Evolutionary conservation across 2,329 filamentous ascomycete species (phyloP).

Genomic region (Clonostachys rhizophaga): DNA sequence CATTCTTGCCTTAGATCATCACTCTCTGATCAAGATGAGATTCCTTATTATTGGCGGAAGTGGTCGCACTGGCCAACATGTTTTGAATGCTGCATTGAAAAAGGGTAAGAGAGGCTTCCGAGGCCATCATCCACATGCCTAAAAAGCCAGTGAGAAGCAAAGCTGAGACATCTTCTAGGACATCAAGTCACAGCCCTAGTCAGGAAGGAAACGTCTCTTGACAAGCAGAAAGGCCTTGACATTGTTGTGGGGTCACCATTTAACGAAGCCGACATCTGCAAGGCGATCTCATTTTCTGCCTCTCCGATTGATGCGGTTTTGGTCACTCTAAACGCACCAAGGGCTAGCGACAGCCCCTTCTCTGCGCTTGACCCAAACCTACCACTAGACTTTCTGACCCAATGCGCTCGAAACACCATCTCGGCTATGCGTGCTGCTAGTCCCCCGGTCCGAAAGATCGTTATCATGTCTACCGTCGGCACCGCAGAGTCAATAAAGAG

Average conservation of each 20-base stretch:
- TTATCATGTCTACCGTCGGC: slow-evolving; percentile 43
- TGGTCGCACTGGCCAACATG: slow-evolving; percentile 33
- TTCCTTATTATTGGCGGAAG: slow-evolving; percentile 35
- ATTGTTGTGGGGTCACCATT: slow-evolving; percentile 26
- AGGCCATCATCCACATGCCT: not conserved
- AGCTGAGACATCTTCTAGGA: slow-evolving; percentile 5
- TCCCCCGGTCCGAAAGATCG: slow-evolving; percentile 24
- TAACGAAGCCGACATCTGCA: slow-evolving; percentile 19
- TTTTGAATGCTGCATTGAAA: slow-evolving; percentile 25
- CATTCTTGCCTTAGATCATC: too few species aligned
- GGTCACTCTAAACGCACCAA: slow-evolving; percentile 38
- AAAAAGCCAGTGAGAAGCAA: too few species aligned
- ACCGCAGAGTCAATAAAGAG: slow-evolving; percentile 32
- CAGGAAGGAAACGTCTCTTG: slow-evolving; percentile 23
- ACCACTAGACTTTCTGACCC: slow-evolving; percentile 36
- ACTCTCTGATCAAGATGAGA: slow-evolving; percentile 16
- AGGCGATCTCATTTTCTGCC: slow-evolving; percentile 14
- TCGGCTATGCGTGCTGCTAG: slow-evolving; percentile 27
- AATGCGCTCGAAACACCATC: slow-evolving; percentile 29
- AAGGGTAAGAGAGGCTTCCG: not conserved
- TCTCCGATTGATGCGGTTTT: slow-evolving; percentile 27
- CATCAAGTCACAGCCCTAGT: slow-evolving; percentile 37
- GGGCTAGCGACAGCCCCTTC: slow-evolving; percentile 40
- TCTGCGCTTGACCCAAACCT: slow-evolving; percentile 24
- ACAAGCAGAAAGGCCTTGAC: slow-evolving; percentile 17